Base-by-base conservation (phyloP, 345 rosid genomes). In the Acer campestre region DNA sequence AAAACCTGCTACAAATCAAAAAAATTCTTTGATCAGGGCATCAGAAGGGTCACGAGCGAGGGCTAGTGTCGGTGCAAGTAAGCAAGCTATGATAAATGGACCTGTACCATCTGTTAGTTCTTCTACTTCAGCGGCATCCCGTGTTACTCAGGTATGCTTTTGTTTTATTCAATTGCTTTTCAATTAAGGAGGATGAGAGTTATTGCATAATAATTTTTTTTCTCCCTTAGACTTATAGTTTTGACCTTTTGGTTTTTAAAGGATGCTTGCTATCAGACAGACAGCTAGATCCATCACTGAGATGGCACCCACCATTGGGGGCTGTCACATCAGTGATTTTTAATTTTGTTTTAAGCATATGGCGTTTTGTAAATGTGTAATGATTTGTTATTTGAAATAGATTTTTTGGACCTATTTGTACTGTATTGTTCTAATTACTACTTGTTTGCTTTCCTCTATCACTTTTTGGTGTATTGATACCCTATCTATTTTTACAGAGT, bases 131-230 rank as follows among this genome's bases (percentile, higher is more conserved):
- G 83, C 84, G 44, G 68, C 92, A 53, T 81, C 89, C 23, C 81
- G 58, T 14, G 58, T 77, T 53, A 77, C 73, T 77, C 90, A 90
- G 99, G 98, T 93, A 79, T 35, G 16, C 17, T 65, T 46, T 67
- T 63, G 63, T 38, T 56, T 35, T 55, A 38, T 67, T 3, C 12
- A 14, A 13, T 10, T 53, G 23, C 8, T 20, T 16, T 53, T 67
- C 11, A 35, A 23, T 40, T 42, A 35, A 12, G 8, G 16, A 13
- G 55, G 20, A 25, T 73, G 58, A 23, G 8, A 35, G 51, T 22
- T 73, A 42, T 44, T 48, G 61, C 25, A 61, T 12, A 65, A 73
- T 7, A 65, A 11, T 4, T 12, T 25, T 44, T 62, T 17, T 17
- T 46, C n/a, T 1, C 64, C n/a, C 18, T 56, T 35, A 46, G 14